phyloP scores from a whole-genome alignment of 2,329 filamentous ascomycete genomes.

The Aspergillus brunneoviolaceus region DNA sequence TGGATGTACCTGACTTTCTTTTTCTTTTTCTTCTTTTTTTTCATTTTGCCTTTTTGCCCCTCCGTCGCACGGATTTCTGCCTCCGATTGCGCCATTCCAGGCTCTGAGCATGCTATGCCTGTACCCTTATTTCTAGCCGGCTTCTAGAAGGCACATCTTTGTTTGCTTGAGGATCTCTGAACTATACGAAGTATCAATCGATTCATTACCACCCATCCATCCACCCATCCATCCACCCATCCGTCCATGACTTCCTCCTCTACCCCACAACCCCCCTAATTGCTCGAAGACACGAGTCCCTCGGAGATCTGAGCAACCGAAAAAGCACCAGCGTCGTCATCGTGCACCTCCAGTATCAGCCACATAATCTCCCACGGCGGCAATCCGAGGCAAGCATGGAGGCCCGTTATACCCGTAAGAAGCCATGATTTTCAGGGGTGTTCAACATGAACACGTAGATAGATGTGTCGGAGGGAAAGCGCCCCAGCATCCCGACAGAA shows the following conservation, averaged over 20 bases:
- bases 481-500: too few species aligned
- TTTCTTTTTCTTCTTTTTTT: neutral
- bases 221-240: neutral
- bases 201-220: neutral
- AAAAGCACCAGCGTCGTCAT: constrained; percentile 2
- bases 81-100: constrained; percentile 1
- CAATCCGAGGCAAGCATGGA: neutral
- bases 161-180: neutral
- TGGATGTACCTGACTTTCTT: neutral
- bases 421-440: constrained; percentile 27
- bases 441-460: neutral
- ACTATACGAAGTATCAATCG: neutral
- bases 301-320: neutral
- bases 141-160: constrained; percentile 2
- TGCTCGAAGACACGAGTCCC: neutral
- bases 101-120: constrained; percentile 1
- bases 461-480: too few species aligned
- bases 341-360: constrained; percentile 1
- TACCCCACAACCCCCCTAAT: neutral
- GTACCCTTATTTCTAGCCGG: neutral
- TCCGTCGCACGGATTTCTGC: neutral
- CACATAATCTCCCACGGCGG: constrained; percentile 4
- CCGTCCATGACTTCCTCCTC: neutral
- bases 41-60: neutral
- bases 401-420: constrained; percentile 5